These are phyloP conservation scores for Yamadazyma paraphyllophila DNA, from an alignment of 805 yeast species.

Conservation along the genomic window DNA sequence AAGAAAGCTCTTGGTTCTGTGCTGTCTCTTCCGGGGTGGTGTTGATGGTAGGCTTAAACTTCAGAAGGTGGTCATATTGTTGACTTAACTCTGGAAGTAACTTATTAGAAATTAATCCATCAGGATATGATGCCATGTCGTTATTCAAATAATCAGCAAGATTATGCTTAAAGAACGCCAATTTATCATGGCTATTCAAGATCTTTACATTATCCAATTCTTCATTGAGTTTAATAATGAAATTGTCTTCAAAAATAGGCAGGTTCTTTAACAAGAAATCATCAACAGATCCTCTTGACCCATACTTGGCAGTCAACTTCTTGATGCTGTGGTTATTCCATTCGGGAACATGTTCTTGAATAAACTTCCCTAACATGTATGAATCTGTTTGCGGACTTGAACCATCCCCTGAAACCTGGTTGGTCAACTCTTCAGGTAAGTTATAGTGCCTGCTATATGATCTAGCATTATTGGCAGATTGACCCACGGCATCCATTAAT, in stretches of 20 bases:
- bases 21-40: conserved; percentile 28
- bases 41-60: conserved; percentile 24
- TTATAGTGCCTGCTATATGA: conserved; percentile 23
- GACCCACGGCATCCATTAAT: conserved; percentile 47
- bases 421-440: conserved; percentile 49
- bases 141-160: conserved; percentile 20
- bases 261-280: conserved; percentile 24
- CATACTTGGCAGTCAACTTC: conserved; percentile 37
- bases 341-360: conserved; percentile 22
- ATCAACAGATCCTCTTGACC: conserved; percentile 32
- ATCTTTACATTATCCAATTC: conserved; percentile 57
- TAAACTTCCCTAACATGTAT: conserved; percentile 58
- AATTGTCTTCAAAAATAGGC: conserved; percentile 33
- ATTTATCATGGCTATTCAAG: conserved; percentile 52
- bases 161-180: conserved; percentile 37
- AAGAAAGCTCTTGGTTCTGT: conserved; percentile 36
- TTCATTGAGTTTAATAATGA: conserved; percentile 50
- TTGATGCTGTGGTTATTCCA: conserved; percentile 6
- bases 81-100: conserved; percentile 68
- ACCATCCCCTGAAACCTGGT: conserved; percentile 44
- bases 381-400: conserved; percentile 56
- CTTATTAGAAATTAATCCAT: conserved; percentile 53
- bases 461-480: conserved; percentile 13
- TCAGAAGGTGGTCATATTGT: conserved; percentile 37
- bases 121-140: conserved; percentile 34